A percentile compares a stretch with the other conserved stretches of the same genome.
phyloP scores from a whole-genome alignment of 805 yeast species.

The Brettanomyces sp. region DNA sequence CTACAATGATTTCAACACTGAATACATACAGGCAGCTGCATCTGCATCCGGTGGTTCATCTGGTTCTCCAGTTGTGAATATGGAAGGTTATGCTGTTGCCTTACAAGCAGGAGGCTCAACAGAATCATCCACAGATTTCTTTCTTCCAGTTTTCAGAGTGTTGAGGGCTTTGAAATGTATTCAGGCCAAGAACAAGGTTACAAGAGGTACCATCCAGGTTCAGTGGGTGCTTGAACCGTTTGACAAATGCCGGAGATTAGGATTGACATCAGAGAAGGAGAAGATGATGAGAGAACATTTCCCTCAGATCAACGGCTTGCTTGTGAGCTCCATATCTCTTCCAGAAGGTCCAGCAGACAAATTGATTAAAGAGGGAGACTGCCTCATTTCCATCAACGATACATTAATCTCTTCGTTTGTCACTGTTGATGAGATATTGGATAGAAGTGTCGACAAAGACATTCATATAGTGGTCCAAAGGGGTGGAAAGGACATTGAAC shows the following conservation, averaged over 20 bases:
- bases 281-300: constrained; percentile 51
- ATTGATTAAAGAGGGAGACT: constrained; percentile 75
- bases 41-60: constrained; percentile 93
- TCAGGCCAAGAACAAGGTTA: constrained; percentile 46
- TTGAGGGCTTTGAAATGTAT: constrained; percentile 71
- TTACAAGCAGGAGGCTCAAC: constrained; percentile 91
- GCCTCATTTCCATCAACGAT: constrained; percentile 65
- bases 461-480: constrained; percentile 58
- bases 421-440: constrained; percentile 76
- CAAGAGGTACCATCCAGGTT: constrained; percentile 88
- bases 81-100: constrained; percentile 81
- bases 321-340: constrained; percentile 73
- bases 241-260: constrained; percentile 84
- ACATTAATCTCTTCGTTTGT: constrained; percentile 58
- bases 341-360: constrained; percentile 82
- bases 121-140: constrained; percentile 89
- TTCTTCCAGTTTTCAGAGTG: constrained; percentile 78
- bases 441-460: constrained; percentile 52
- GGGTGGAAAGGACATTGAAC: constrained; percentile 52
- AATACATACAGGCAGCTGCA: constrained; percentile 93
- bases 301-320: constrained; percentile 69
- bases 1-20: constrained; percentile 89
- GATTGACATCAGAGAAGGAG: constrained; percentile 70
- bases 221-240: constrained; percentile 83
- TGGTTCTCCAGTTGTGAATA: constrained; percentile 93